phyloP scores from a whole-genome alignment of 805 yeast genomes.

The Candida gorgasii region DNA sequence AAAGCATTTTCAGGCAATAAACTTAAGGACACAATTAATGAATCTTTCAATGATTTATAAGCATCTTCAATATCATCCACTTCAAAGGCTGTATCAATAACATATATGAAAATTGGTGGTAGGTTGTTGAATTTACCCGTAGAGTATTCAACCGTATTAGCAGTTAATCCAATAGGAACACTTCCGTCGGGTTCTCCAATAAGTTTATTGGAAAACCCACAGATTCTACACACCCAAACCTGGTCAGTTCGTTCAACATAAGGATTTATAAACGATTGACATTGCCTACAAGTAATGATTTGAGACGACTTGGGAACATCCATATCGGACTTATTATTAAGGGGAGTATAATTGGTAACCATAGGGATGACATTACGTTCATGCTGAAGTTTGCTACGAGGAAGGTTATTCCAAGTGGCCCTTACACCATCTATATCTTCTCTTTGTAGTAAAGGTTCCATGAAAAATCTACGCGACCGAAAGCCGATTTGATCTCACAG shows the following conservation, averaged over 20 bases:
- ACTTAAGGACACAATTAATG: slow-evolving; percentile 63
- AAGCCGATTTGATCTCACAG: neutral
- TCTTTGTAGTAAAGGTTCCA: slow-evolving; percentile 32
- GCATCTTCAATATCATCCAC: slow-evolving; percentile 81
- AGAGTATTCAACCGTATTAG: slow-evolving; percentile 82
- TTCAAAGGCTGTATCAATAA: slow-evolving; percentile 63
- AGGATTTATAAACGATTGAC: slow-evolving; percentile 87
- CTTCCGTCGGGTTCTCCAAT: slow-evolving; percentile 29
- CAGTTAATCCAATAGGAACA: slow-evolving; percentile 73
- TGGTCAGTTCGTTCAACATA: slow-evolving; percentile 71
- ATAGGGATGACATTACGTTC: slow-evolving; percentile 91
- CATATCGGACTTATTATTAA: slow-evolving; percentile 73
- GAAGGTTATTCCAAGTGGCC: slow-evolving; percentile 67
- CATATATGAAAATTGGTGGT: slow-evolving; percentile 86
- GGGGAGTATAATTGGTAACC: slow-evolving; percentile 93
- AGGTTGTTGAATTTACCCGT: slow-evolving; percentile 75
- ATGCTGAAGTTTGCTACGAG: slow-evolving; percentile 86
- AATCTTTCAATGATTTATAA: slow-evolving; percentile 77
- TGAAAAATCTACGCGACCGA: neutral
- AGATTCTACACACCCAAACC: slow-evolving; percentile 86
- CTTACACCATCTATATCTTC: slow-evolving; percentile 49
- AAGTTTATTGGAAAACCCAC: slow-evolving; percentile 73
- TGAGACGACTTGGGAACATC: slow-evolving; percentile 57
- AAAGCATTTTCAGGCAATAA: slow-evolving; percentile 87
- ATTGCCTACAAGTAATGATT: slow-evolving; percentile 38